Conservation (phyloP, 1,139 yeast genomes). For the Ashbya aceris region DNA sequence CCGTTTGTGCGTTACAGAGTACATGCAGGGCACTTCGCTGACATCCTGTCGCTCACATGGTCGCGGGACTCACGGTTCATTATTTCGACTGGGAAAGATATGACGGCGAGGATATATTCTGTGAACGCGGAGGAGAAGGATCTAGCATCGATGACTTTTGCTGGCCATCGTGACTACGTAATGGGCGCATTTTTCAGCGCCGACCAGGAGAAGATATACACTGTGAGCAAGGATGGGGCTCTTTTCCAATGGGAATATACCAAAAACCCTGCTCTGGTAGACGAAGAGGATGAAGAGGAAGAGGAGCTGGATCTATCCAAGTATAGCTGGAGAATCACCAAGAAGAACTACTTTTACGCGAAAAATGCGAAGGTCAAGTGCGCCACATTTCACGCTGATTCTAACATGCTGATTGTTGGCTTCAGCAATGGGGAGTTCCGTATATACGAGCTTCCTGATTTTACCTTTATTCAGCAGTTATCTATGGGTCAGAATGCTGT, state of each 20-base stretch:
- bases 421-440: conserved; percentile 86
- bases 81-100: conserved; percentile 78
- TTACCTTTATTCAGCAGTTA: conserved; percentile 71
- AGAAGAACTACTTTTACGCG: conserved; percentile 65
- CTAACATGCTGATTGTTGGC: conserved; percentile 78
- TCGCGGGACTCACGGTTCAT: conserved; percentile 83
- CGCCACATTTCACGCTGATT: conserved; percentile 68
- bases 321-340: conserved; percentile 74
- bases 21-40: conserved; percentile 89
- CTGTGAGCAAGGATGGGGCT: conserved; percentile 93
- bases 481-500: conserved; percentile 90
- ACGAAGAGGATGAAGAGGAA: conserved; percentile 34
- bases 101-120: conserved; percentile 84
- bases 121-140: conserved; percentile 61
- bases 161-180: conserved; percentile 90
- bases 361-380: conserved; percentile 64
- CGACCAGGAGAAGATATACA: conserved; percentile 80
- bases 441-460: conserved; percentile 77
- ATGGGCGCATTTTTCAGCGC: conserved; percentile 77
- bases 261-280: conserved; percentile 37
- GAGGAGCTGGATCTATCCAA: conserved; percentile 32
- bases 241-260: conserved; percentile 84
- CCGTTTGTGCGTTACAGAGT: conserved; percentile 88
- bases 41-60: conserved; percentile 75
- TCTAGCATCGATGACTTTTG: conserved; percentile 68